Conservation (phyloP, 2,329 filamentous ascomycete genomes). For the Stagonosporopsis cucurbitacearum region DNA sequence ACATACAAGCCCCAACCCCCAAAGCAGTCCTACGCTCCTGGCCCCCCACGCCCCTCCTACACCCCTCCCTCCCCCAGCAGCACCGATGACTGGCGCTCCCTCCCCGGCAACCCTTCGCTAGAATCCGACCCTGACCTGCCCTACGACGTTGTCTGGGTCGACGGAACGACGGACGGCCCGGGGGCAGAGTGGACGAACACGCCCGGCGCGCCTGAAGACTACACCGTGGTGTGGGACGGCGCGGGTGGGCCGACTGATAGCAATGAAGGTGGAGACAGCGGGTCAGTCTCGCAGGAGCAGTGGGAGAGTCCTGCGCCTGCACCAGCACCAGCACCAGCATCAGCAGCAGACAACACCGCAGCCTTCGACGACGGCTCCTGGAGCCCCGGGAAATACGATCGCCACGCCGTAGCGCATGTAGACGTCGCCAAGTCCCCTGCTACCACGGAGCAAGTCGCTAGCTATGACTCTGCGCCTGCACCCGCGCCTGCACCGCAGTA, state of each 20-base stretch:
- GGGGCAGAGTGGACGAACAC: background rate
- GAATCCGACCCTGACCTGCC: slow-evolving; percentile 8
- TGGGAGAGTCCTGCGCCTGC: background rate
- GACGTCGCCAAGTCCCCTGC: background rate
- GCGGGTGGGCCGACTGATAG: no score
- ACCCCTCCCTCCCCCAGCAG: background rate
- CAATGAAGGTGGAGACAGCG: background rate
- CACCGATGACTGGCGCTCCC: background rate
- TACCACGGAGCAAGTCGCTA: background rate
- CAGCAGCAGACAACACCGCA: no score
- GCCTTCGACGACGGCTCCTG: slow-evolving; percentile 7
- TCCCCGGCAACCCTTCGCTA: slow-evolving; percentile 6
- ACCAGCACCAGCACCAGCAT: background rate
- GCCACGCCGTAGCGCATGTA: background rate
- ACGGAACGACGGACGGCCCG: slow-evolving; percentile 20
- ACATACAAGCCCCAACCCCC: background rate
- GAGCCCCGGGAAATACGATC: slow-evolving; percentile 6
- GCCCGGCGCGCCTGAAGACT: slow-evolving; percentile 19
- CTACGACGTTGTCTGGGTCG: slow-evolving; percentile 26
- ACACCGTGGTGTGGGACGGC: slow-evolving; percentile 2
- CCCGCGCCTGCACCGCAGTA: background rate
- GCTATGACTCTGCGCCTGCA: background rate
- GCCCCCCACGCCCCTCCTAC: background rate
- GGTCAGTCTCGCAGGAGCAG: no score
- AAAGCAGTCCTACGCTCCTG: background rate